Evolutionary conservation across 192 early-diverging fungal genomes (phyloP).

Genomic region (Gaertneriomyces semiglobifer): DNA sequence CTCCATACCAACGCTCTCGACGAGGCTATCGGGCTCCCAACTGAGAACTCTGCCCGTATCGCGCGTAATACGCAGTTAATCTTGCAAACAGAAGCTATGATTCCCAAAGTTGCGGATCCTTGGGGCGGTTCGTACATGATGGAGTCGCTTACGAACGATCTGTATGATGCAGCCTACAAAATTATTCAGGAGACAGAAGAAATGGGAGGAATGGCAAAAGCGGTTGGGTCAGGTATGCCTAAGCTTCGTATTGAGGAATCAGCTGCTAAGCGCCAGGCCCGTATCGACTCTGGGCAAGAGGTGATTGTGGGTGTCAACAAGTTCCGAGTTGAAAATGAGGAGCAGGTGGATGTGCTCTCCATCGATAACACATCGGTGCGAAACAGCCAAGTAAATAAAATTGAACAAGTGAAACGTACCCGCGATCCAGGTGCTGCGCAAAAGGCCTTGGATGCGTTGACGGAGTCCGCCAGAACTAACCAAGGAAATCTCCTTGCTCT

Average conservation of each 20-base stretch:
- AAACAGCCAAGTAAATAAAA: constrained; percentile 41
- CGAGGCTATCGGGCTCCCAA: constrained; percentile 84
- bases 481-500: constrained; percentile 72
- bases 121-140: constrained; percentile 94
- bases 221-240: constrained; percentile 83
- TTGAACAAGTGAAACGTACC: constrained; percentile 5
- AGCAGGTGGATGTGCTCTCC: constrained; percentile 65
- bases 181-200: constrained; percentile 77
- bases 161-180: constrained; percentile 64
- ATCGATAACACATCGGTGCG: constrained; percentile 82
- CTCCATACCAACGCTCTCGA: constrained; percentile 89
- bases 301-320: constrained; percentile 91
- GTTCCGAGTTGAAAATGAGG: constrained; percentile 55
- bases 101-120: constrained; percentile 80
- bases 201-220: constrained; percentile 89
- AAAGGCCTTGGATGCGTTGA: constrained; percentile 59
- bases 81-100: constrained; percentile 80
- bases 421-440: constrained; percentile 36
- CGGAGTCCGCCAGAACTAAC: constrained; percentile 60
- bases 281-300: constrained; percentile 84
- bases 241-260: constrained; percentile 85
- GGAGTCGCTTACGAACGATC: constrained; percentile 81
- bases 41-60: constrained; percentile 79
- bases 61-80: constrained; percentile 90
- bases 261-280: constrained; percentile 82